Evolutionary conservation across 768 basidiomycete species (phyloP).

Genomic region (Calocybe indica): DNA sequence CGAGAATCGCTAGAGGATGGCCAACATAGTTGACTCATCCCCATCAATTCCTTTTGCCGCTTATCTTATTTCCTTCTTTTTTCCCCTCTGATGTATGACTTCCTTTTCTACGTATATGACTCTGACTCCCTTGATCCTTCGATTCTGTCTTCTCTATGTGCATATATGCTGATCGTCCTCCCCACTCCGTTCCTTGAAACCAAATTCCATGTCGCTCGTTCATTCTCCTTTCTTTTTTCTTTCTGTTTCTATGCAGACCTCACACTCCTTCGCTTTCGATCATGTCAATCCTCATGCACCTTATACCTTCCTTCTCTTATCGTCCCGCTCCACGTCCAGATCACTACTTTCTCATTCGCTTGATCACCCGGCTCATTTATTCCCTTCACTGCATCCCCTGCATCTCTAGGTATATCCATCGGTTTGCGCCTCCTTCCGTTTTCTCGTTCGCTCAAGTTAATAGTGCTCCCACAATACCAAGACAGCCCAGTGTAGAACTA

Average conservation of each 20-base stretch:
- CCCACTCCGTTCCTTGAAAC: conserved; percentile 6
- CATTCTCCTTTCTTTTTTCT: conserved; percentile 4
- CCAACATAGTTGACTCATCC: conserved; percentile 44
- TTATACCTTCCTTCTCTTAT: no score
- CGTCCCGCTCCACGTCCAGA: no score
- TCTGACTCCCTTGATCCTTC: conserved; percentile 7
- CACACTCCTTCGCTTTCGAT: conserved; percentile 6
- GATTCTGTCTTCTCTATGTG: conserved; percentile 5
- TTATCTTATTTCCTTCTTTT: neutral
- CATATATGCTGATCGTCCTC: conserved; percentile 1
- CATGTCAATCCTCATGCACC: conserved; percentile 1
- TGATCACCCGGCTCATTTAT: no score
- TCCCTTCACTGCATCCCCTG: no score
- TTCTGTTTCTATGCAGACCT: neutral
- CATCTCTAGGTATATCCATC: no score
- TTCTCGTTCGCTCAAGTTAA: no score
- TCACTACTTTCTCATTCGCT: no score
- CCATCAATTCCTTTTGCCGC: neutral
- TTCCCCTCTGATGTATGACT: neutral
- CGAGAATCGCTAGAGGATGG: conserved; percentile 71
- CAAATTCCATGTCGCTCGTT: conserved; percentile 2
- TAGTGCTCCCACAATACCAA: no score
- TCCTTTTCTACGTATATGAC: conserved; percentile 4
- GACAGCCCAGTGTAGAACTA: no score
- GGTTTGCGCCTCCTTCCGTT: no score